Percentiles rank a stretch among this genome's conserved stretches.
phyloP scores from a whole-genome alignment of 2,329 filamentous ascomycete genomes.

The Verticillium nonalfalfae region DNA sequence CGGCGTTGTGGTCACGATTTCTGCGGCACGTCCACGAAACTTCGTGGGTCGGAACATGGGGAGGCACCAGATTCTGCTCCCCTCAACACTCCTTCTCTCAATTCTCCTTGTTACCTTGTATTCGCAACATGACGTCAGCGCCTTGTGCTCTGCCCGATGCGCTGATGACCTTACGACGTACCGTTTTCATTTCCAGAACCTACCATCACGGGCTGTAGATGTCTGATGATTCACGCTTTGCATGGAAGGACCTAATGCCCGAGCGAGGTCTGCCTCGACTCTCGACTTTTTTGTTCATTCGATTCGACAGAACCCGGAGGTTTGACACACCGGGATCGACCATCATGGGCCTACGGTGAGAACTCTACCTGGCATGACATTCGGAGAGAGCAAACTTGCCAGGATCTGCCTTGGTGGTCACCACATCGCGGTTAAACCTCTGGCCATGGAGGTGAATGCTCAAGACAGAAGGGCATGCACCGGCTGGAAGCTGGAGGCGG shows the following conservation, averaged over 20 bases:
- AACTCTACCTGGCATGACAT: constrained; percentile 7
- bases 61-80: background rate
- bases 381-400: constrained; percentile 5
- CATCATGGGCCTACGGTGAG: background rate
- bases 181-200: constrained; percentile 24
- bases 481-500: constrained; percentile 18
- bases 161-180: constrained; percentile 30
- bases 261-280: constrained; percentile 5
- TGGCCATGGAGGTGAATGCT: background rate
- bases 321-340: constrained; percentile 5
- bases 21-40: constrained; percentile 4
- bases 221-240: constrained; percentile 38
- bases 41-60: background rate
- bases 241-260: constrained; percentile 24
- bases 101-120: constrained; percentile 13
- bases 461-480: constrained; percentile 11
- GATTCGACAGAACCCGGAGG: background rate
- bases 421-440: background rate
- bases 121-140: constrained; percentile 17
- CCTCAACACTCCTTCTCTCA: constrained; percentile 8
- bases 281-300: constrained; percentile 9
- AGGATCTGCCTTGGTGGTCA: background rate
- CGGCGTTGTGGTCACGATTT: constrained; percentile 7
- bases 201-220: constrained; percentile 29
- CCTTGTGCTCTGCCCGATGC: constrained; percentile 15